phyloP scores from a whole-genome alignment of 2,329 filamentous ascomycete species.

The Aspergillus hiratsukae region DNA sequence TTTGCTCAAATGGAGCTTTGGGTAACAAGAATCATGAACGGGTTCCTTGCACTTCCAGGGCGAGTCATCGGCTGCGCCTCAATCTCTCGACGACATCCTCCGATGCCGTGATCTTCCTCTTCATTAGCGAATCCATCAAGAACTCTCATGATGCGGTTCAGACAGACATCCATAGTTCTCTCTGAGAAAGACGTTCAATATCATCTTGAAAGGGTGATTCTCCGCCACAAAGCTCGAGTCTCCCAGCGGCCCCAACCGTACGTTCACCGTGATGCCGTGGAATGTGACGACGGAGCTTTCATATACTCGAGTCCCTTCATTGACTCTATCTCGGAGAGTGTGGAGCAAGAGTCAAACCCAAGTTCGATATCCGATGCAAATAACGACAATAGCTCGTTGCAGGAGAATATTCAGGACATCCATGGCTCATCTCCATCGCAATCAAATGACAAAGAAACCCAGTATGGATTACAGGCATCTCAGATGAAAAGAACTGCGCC shows the following conservation, averaged over 20 bases:
- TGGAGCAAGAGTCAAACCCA: background rate
- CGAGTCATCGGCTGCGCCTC: background rate
- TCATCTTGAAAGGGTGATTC: slow-evolving; percentile 22
- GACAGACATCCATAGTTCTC: slow-evolving; percentile 29
- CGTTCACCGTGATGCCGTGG: slow-evolving; percentile 9
- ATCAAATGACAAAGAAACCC: background rate
- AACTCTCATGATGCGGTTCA: slow-evolving; percentile 32
- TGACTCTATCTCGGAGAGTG: background rate
- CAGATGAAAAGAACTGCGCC: background rate
- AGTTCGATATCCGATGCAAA: background rate
- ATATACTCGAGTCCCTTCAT: slow-evolving; percentile 3
- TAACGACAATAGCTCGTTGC: background rate
- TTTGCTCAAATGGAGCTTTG: background rate
- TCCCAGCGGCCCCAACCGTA: slow-evolving; percentile 14
- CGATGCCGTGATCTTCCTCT: background rate
- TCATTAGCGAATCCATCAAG: background rate
- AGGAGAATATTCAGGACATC: background rate
- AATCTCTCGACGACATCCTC: background rate
- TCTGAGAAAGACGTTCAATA: slow-evolving; percentile 30
- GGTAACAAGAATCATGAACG: background rate
- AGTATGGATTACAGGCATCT: background rate
- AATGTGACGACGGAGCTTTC: slow-evolving; percentile 7
- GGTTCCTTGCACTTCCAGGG: background rate
- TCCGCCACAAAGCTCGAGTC: slow-evolving; percentile 10
- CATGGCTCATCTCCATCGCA: background rate